Percentiles rank a stretch among this genome's conserved stretches.
phyloP scores from a whole-genome alignment of 2,329 filamentous ascomycete genomes.

The Ophiostoma perfectum region DNA sequence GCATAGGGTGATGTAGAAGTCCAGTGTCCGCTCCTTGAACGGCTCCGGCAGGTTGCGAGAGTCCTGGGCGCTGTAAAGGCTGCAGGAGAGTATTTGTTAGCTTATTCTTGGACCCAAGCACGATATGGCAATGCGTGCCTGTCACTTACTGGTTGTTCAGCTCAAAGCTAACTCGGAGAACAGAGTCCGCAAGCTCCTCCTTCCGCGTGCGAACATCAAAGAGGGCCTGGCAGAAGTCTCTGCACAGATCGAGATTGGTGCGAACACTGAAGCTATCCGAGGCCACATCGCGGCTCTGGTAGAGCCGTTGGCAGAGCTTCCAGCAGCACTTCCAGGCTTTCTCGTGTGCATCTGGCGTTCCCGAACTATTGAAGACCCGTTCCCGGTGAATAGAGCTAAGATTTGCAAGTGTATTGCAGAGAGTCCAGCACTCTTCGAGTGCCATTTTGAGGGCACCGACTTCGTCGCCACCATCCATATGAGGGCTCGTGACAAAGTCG shows the following conservation, averaged over 20 bases:
- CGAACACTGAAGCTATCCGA: conserved; percentile 61
- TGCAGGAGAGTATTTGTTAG: conserved; percentile 28
- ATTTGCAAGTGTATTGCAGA: conserved; percentile 84
- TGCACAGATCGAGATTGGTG: conserved; percentile 76
- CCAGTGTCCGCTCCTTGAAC: conserved; percentile 82
- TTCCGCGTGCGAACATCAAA: conserved; percentile 78
- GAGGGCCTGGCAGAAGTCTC: conserved; percentile 84
- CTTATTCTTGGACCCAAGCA: too few relatives aligned
- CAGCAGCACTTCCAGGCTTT: conserved; percentile 92
- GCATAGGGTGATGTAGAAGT: conserved; percentile 91
- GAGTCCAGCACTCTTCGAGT: conserved; percentile 83
- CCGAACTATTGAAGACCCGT: conserved; percentile 69
- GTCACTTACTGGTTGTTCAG: conserved; percentile 74
- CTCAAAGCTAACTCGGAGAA: conserved; percentile 88
- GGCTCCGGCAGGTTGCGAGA: conserved; percentile 70
- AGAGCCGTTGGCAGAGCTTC: conserved; percentile 85
- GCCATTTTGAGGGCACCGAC: conserved; percentile 66
- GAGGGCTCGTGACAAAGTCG: conserved; percentile 39
- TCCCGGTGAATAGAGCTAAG: conserved; percentile 79
- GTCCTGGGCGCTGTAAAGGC: conserved; percentile 85
- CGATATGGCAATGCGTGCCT: too few relatives aligned
- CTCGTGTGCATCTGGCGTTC: conserved; percentile 71
- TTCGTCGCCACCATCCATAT: conserved; percentile 48
- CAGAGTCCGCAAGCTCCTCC: conserved; percentile 76
- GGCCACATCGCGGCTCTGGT: conserved; percentile 70